Evolutionary conservation across 352 stramenopile genomes (phyloP), one percentile per base, ranked within the genome.

Genomic region (Pilasporangium apinafurcum): DNA sequence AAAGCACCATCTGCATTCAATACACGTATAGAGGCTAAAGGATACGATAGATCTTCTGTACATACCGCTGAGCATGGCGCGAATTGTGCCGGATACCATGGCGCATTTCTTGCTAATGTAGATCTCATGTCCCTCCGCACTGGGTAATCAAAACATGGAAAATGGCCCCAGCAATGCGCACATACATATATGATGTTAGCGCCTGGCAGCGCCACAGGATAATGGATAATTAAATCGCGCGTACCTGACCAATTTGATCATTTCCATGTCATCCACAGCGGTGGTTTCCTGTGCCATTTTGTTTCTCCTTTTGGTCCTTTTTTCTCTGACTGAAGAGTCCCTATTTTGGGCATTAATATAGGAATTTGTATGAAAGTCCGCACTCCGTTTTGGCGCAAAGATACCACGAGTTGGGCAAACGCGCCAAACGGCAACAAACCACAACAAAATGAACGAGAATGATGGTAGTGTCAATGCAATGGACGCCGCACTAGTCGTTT

Each of bases 61-160:
- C 61, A 61, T 62, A 78, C 88, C 92, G 48, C 95, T 95, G 28
- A 99, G 69, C 96, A 99, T 99, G 14, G 94, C 92, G 20, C 91
- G 74, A 41, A 99, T 98, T 3, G 96, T 99, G 22, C 88, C 93
- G 6, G 90, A 97, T 27, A 98, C 82, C 60, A 96, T 92, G 17
- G 88, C 91, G 51, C 95, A 96, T 42, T 96, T 87, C 47, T 84
- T 78, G 53, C 89, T 96, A 35, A 98, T 85, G 68, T 91, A 97
- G 51, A 98, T 96, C 52, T 97, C 93, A 44, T 97, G 91, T 26
- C 90, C 92, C 63, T 98, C 93, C 6, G 91, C 89, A 57, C 93
- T 98, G 21, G n/a, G n/a, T n/a, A n/a, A n/a, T n/a, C 7, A 35
- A 31, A 36, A 7, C 12, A 20, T 25, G 39, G 29, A 44, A 9